Evolutionary conservation across 192 early-diverging fungal species (phyloP).

Genomic region (Coemansia biformis): DNA sequence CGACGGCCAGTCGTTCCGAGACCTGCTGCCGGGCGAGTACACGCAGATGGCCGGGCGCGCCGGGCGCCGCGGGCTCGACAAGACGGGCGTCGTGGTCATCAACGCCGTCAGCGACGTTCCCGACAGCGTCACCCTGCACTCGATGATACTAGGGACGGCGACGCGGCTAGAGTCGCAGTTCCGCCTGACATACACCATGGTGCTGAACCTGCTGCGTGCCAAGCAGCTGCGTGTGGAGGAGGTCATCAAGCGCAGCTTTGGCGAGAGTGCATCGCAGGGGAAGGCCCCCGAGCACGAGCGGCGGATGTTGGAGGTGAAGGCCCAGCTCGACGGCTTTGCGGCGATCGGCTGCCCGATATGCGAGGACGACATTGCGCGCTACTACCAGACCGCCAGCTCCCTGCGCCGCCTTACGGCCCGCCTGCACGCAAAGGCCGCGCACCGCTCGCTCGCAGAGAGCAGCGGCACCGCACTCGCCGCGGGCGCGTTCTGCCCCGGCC

Average conservation of each 20-base stretch:
- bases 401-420: slow-evolving; percentile 31
- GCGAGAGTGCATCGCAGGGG: slow-evolving; percentile 84
- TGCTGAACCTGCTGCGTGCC: slow-evolving; percentile 90
- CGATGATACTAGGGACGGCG: slow-evolving; percentile 81
- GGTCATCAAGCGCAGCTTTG: slow-evolving; percentile 97
- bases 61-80: slow-evolving; percentile 88
- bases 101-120: slow-evolving; percentile 57
- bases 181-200: slow-evolving; percentile 97
- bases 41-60: slow-evolving; percentile 99
- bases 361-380: slow-evolving; percentile 63
- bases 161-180: slow-evolving; percentile 94
- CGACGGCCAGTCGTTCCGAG: slow-evolving; percentile 82
- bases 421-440: slow-evolving; percentile 24
- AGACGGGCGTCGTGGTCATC: slow-evolving; percentile 89
- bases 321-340: slow-evolving; percentile 53
- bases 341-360: slow-evolving; percentile 81
- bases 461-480: slow-evolving; percentile 53
- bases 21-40: slow-evolving; percentile 92
- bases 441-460: slow-evolving; percentile 21
- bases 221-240: slow-evolving; percentile 95
- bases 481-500: slow-evolving; percentile 64
- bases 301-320: slow-evolving; percentile 62
- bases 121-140: slow-evolving; percentile 57
- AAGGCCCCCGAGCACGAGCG: slow-evolving; percentile 76
- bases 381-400: slow-evolving; percentile 56